Evolutionary conservation across 73 alveolate species (phyloP), one percentile per base, ranked within the genome.

Genomic region (Uronychia binucleata): DNA sequence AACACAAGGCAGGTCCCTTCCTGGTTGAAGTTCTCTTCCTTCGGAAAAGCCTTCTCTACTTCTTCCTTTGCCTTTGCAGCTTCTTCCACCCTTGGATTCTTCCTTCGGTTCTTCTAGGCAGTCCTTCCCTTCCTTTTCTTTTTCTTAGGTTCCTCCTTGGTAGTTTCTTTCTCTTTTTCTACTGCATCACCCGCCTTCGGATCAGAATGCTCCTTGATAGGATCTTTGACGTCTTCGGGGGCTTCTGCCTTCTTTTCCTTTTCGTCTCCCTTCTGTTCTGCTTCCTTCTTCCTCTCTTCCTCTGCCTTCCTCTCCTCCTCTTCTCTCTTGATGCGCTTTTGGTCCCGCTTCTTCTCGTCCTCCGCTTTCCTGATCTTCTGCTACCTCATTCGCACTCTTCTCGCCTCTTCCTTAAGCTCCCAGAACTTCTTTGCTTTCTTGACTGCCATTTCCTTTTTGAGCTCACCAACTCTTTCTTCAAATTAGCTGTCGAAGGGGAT

Each of bases 291-390:
- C 14, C 31, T 59, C 46, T 90, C 88, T 31, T 86, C 88, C 77
- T 74, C 26, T 46, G 31, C 77, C 57, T 85, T 33, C 0, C 28
- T 58, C 33, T 67, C 80, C 28, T 81, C 33, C 59, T 86, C 78
- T 58, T 91, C 97, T 86, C 84, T 83, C 31, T 90, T 93, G 59
- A 86, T 84, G 11, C 67, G 80, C 81, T 81, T 87, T 82, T 92
- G 93, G 30, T 91, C 91, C 58, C 67, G 59, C n/a, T 33, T 77
- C 26, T 87, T 90, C 58, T 80, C 92, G 33, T 87, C 95, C 74
- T 58, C 57, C 76, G 92, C 93, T 0, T 0, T 31, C 33, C 31
- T 33, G 1, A 57, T 78, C 78, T 85, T 88, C 35, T 31, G 81
- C 33, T 84, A 28, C 1, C 28, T 78, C 14, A 27, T 76, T 33